Percentiles rank a stretch among this genome's conserved stretches.
These are phyloP conservation scores for Penicillium macrosclerotiorum DNA, from an alignment of 495 filamentous ascomycete genomes.

Conservation along the genomic window DNA sequence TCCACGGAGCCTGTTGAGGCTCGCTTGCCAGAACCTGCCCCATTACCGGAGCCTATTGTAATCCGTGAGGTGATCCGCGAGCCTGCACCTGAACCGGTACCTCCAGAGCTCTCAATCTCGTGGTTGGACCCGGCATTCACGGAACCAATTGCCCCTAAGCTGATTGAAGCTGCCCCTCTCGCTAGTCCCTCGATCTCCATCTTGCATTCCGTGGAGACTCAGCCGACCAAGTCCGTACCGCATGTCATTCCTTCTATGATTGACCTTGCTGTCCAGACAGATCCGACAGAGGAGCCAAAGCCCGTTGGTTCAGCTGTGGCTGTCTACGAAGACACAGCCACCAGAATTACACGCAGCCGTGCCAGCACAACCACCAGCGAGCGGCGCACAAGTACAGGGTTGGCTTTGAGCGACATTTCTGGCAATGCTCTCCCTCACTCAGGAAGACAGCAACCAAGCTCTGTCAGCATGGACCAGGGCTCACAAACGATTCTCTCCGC, in stretches of 20 bases:
- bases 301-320: constrained; percentile 21
- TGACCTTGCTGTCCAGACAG: constrained; percentile 24
- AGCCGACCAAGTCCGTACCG: constrained; percentile 27
- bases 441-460: constrained; percentile 28
- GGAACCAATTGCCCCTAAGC: constrained; percentile 31
- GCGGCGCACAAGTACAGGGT: constrained; percentile 40
- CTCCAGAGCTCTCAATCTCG: constrained; percentile 31
- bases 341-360: constrained; percentile 42
- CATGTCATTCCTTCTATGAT: constrained; percentile 17
- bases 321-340: constrained; percentile 49
- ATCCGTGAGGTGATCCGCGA: constrained; percentile 26
- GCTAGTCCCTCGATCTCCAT: constrained; percentile 34
- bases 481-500: constrained; percentile 74
- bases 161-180: constrained; percentile 12
- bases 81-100: constrained; percentile 25
- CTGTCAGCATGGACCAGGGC: constrained; percentile 60
- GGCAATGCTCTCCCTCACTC: constrained; percentile 39
- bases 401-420: constrained; percentile 43
- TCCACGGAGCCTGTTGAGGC: constrained; percentile 35
- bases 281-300: constrained; percentile 18
- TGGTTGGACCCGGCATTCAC: constrained; percentile 33
- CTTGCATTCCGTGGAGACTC: constrained; percentile 41
- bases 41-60: constrained; percentile 18
- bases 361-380: constrained; percentile 34
- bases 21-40: not conserved